These are phyloP conservation scores for Mimosa pudica DNA, from an alignment of 306 rosid species.

Conservation along the genomic window DNA sequence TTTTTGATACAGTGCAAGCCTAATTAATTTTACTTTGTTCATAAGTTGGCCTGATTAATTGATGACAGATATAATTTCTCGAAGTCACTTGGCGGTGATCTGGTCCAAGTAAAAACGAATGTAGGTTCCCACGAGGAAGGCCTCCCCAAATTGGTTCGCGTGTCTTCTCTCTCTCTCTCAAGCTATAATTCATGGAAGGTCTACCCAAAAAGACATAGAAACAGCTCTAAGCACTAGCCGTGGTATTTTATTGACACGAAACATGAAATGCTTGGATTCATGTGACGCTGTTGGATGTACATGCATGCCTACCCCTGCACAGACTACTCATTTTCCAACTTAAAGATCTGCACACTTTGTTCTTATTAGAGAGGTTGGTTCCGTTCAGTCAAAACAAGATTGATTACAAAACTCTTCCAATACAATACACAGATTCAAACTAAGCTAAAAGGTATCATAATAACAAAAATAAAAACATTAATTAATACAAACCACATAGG, in stretches of 20 bases:
- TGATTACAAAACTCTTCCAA: not conserved
- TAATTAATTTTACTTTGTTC: not conserved
- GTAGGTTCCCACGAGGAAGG: not conserved
- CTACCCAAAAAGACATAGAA: not conserved
- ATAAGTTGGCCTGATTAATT: no score
- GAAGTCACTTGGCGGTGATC: not conserved
- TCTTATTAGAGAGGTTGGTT: conserved; percentile 13
- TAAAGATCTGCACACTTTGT: conserved; percentile 28
- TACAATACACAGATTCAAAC: conserved; percentile 7
- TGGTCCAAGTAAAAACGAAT: not conserved
- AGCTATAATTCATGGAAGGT: not conserved
- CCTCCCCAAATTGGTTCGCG: not conserved
- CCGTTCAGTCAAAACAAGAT: not conserved
- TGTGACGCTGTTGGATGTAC: conserved; percentile 32
- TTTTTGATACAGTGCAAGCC: no score
- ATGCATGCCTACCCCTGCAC: conserved; percentile 8
- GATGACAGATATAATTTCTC: not conserved
- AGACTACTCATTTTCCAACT: not conserved
- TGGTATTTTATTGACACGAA: conserved; percentile 6
- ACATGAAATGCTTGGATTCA: conserved; percentile 18
- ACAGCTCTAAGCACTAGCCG: not conserved
- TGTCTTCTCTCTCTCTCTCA: not conserved
- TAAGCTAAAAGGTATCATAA: not conserved
- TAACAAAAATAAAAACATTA: not conserved
- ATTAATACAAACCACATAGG: not conserved